phyloP scores from a whole-genome alignment of 2,329 filamentous ascomycete species.

The Colletotrichum incanum region DNA sequence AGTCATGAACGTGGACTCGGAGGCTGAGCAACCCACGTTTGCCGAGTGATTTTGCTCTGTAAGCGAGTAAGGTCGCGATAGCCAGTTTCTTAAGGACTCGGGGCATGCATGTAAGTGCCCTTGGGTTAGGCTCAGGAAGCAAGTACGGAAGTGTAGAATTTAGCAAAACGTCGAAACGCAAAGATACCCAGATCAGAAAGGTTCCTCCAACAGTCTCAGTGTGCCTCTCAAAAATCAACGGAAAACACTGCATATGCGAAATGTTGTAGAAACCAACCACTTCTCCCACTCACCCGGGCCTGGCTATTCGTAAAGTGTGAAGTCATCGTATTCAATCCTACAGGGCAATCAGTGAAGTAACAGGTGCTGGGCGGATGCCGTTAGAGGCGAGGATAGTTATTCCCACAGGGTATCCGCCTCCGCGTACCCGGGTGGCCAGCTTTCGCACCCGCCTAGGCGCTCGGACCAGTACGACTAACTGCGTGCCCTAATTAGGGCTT shows the following conservation, averaged over 20 bases:
- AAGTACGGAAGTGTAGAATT: background rate
- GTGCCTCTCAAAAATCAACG: background rate
- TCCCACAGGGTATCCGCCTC: constrained; percentile 8
- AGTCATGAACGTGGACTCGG: constrained; percentile 7
- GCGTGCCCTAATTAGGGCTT: constrained; percentile 44
- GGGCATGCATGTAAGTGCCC: background rate
- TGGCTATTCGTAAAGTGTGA: background rate
- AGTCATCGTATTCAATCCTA: constrained; percentile 4
- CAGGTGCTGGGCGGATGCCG: background rate
- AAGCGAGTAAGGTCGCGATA: background rate
- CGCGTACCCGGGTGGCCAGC: background rate
- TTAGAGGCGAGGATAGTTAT: background rate
- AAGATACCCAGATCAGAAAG: background rate
- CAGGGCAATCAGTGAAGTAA: constrained; percentile 8
- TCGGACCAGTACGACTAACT: constrained; percentile 9
- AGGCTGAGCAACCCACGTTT: constrained; percentile 7
- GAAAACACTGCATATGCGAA: background rate
- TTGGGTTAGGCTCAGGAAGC: background rate
- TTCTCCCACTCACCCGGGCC: background rate
- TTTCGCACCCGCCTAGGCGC: constrained; percentile 8
- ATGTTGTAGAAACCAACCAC: background rate
- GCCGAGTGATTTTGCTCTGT: background rate
- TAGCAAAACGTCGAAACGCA: background rate
- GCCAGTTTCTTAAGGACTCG: background rate
- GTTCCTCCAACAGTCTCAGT: too few relatives aligned